phyloP scores from a whole-genome alignment of 2,329 filamentous ascomycete species.

The Aureobasidium subglaciale region DNA sequence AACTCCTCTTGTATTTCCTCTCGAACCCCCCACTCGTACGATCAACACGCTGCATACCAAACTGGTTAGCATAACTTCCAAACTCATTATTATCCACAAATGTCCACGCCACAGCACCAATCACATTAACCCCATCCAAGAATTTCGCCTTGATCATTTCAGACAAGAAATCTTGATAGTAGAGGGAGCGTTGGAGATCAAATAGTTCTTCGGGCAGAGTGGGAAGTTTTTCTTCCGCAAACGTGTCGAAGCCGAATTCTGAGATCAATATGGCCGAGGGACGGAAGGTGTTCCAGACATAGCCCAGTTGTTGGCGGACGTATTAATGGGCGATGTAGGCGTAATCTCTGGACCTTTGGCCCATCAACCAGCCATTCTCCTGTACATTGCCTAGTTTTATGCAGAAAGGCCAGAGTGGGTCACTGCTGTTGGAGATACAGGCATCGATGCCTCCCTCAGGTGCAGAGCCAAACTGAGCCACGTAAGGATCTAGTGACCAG shows the following conservation, averaged over 20 bases:
- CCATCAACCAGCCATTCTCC: conserved; percentile 27
- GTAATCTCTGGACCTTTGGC: conserved; percentile 48
- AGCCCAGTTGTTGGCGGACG: conserved; percentile 49
- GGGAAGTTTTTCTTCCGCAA: conserved; percentile 39
- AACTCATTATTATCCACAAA: conserved; percentile 38
- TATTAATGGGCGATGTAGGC: conserved; percentile 53
- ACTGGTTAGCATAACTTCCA: conserved; percentile 43
- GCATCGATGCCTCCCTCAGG: conserved; percentile 30
- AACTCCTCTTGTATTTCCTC: conserved; percentile 30
- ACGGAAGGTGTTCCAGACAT: conserved; percentile 54
- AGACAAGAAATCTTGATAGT: conserved; percentile 44
- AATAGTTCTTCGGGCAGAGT: conserved; percentile 47
- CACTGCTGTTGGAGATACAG: conserved; percentile 27
- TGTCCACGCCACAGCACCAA: conserved; percentile 29
- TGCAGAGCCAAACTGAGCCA: conserved; percentile 17
- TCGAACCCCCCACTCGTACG: conserved; percentile 27
- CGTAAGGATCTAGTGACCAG: conserved; percentile 29
- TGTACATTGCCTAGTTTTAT: conserved; percentile 25
- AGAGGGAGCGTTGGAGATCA: conserved; percentile 46
- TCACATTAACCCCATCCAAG: conserved; percentile 27
- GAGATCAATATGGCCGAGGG: conserved; percentile 31
- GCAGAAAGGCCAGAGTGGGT: conserved; percentile 26
- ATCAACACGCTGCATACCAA: conserved; percentile 47
- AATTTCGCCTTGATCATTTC: conserved; percentile 27
- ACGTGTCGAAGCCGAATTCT: conserved; percentile 36